Percentiles rank a stretch among this genome's conserved stretches.
Evolutionary conservation across 2,329 filamentous ascomycete species (phyloP).

Genomic region (Penicillium rolfsii): DNA sequence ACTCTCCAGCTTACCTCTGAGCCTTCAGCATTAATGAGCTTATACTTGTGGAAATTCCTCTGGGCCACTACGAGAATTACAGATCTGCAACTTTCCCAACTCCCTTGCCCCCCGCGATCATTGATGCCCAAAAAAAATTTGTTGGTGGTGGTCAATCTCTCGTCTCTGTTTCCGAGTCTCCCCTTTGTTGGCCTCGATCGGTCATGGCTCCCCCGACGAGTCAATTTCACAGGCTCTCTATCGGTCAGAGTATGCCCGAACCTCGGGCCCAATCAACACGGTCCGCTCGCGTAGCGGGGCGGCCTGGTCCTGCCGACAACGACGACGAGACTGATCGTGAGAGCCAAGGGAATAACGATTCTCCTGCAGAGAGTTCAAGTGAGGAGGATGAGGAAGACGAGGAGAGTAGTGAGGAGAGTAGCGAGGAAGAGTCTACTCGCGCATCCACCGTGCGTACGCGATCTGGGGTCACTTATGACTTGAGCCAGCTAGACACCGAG

Average conservation of each 20-base stretch:
- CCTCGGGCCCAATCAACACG: conserved; percentile 34
- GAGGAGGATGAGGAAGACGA: conserved; percentile 20
- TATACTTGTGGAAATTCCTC: conserved; percentile 8
- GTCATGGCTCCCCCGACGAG: conserved; percentile 47
- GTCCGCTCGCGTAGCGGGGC: conserved; percentile 20
- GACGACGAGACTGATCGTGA: conserved; percentile 14
- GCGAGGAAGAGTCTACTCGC: conserved; percentile 22
- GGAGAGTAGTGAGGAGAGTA: conserved; percentile 22
- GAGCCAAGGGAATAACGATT: conserved; percentile 18
- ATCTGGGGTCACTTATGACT: conserved; percentile 43
- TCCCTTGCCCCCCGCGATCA: neutral
- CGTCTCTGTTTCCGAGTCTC: neutral
- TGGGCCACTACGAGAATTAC: conserved; percentile 1
- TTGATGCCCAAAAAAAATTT: neutral
- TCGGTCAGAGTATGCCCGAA: conserved; percentile 41
- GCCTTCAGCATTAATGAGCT: conserved; percentile 15
- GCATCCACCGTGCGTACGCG: conserved; percentile 33
- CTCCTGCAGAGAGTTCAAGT: conserved; percentile 20
- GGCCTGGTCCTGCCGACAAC: conserved; percentile 24
- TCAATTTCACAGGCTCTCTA: conserved; percentile 45
- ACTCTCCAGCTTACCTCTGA: conserved; percentile 30
- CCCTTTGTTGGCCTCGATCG: conserved; percentile 22
- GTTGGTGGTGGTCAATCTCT: neutral
- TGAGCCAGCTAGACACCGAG: conserved; percentile 36
- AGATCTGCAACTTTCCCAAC: neutral